A percentile compares a stretch with the other conserved stretches of the same genome.
phyloP scores from a whole-genome alignment of 306 rosid genomes.

The Fagus sylvatica region DNA sequence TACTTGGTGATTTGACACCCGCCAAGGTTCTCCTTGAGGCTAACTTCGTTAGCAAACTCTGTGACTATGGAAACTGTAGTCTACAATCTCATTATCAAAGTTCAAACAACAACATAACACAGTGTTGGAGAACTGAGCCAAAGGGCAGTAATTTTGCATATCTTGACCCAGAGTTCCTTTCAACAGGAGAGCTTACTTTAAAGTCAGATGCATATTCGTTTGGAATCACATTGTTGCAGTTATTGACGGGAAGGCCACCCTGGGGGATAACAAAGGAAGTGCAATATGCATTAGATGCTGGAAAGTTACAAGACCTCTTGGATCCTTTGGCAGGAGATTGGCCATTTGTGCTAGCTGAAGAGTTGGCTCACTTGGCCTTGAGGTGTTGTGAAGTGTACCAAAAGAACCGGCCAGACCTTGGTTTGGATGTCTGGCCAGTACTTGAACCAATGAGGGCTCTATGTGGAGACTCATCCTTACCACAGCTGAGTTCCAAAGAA shows the following conservation, averaged over 20 bases:
- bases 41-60: slow-evolving; percentile 70
- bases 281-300: slow-evolving; percentile 46
- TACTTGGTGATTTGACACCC: slow-evolving; percentile 87
- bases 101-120: slow-evolving; percentile 39
- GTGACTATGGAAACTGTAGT: slow-evolving; percentile 77
- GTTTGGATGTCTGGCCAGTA: slow-evolving; percentile 69
- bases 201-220: slow-evolving; percentile 90
- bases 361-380: slow-evolving; percentile 66
- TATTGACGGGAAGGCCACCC: slow-evolving; percentile 75
- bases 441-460: slow-evolving; percentile 78
- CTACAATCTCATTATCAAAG: slow-evolving; percentile 40
- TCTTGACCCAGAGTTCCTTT: slow-evolving; percentile 79
- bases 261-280: slow-evolving; percentile 61
- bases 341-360: slow-evolving; percentile 75
- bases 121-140: slow-evolving; percentile 57
- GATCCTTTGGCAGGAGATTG: slow-evolving; percentile 97
- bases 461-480: slow-evolving; percentile 35
- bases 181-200: slow-evolving; percentile 72
- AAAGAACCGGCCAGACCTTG: slow-evolving; percentile 68
- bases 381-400: slow-evolving; percentile 70
- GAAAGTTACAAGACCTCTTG: slow-evolving; percentile 54
- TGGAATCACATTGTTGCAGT: slow-evolving; percentile 66
- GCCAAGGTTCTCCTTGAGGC: slow-evolving; percentile 76
- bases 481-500: slow-evolving; percentile 50
- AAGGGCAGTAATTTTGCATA: slow-evolving; percentile 59